Evolutionary conservation across 768 basidiomycete genomes (phyloP).

Genomic region (Mrakia gelida): DNA sequence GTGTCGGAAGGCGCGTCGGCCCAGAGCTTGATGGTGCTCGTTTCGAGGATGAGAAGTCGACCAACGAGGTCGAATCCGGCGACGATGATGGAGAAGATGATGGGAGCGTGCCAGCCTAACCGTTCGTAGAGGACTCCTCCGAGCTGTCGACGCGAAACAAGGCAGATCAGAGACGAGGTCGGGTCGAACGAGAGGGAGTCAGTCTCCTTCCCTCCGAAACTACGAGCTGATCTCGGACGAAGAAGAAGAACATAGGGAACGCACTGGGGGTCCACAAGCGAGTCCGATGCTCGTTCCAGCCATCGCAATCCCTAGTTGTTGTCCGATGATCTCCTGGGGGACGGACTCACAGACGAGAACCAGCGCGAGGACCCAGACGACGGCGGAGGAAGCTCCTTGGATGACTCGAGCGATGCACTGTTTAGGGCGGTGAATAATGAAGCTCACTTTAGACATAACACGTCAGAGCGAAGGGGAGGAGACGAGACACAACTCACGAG

Average conservation of each 20-base stretch:
- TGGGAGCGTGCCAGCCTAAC: slow-evolving; percentile 41
- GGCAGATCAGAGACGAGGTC: not conserved
- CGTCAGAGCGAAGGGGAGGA: too few relatives aligned
- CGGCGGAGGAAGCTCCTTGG: not conserved
- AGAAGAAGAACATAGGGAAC: not conserved
- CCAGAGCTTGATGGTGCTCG: slow-evolving; percentile 33
- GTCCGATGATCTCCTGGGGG: slow-evolving; percentile 37
- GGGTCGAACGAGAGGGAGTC: too few relatives aligned
- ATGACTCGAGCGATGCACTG: slow-evolving; percentile 10
- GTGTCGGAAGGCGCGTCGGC: not conserved
- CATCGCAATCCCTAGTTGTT: slow-evolving; percentile 40
- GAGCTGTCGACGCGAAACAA: slow-evolving; percentile 32
- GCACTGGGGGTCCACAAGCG: slow-evolving; percentile 32
- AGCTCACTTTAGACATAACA: too few relatives aligned
- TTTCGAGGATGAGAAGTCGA: slow-evolving; percentile 39
- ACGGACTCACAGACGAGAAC: slow-evolving; percentile 39
- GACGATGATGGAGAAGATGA: slow-evolving; percentile 40
- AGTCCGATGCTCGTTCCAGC: slow-evolving; percentile 39
- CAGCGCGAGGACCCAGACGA: slow-evolving; percentile 14
- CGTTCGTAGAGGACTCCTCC: slow-evolving; percentile 39
- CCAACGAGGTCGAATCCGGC: slow-evolving; percentile 37
- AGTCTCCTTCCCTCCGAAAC: too few relatives aligned
- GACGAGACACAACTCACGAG: slow-evolving; percentile 34
- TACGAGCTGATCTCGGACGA: too few relatives aligned
- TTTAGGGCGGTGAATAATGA: not conserved